A percentile compares a stretch with the other conserved stretches of the same genome.
These are phyloP conservation scores for Colletotrichum sp. DNA, from an alignment of 2,329 filamentous ascomycete species.

Conservation along the genomic window DNA sequence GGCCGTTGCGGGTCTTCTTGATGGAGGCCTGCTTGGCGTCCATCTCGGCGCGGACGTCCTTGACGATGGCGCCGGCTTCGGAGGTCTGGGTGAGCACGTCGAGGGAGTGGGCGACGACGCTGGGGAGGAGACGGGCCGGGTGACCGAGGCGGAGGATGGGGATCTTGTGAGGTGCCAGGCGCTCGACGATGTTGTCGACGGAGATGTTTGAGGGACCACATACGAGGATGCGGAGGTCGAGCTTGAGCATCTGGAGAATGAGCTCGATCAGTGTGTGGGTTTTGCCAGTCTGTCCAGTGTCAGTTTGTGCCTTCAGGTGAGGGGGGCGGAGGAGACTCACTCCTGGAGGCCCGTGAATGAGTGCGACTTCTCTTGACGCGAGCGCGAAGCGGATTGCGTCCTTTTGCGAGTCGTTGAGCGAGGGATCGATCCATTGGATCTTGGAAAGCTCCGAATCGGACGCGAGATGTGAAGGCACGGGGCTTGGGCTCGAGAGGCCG, in stretches of 20 bases:
- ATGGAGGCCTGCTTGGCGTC: constrained; percentile 89
- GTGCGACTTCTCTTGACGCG: constrained; percentile 78
- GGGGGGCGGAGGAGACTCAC: constrained; percentile 42
- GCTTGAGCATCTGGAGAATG: constrained; percentile 85
- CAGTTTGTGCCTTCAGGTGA: background rate
- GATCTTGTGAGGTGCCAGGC: constrained; percentile 82
- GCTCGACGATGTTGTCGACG: constrained; percentile 97
- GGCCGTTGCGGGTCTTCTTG: constrained; percentile 82
- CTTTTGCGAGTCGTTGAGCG: constrained; percentile 70
- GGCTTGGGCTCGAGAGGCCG: constrained; percentile 58
- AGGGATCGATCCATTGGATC: constrained; percentile 66
- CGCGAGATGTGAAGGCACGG: constrained; percentile 46
- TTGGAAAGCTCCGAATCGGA: constrained; percentile 46
- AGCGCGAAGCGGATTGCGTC: constrained; percentile 82
- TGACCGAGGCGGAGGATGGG: constrained; percentile 91
- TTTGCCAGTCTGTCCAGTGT: constrained; percentile 76
- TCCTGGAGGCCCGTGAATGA: constrained; percentile 94
- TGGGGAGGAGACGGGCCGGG: constrained; percentile 86
- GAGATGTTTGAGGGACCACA: constrained; percentile 97
- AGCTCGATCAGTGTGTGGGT: constrained; percentile 96
- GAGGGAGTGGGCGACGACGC: constrained; percentile 86
- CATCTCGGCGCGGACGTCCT: constrained; percentile 90
- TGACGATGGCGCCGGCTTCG: constrained; percentile 86
- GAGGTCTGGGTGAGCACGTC: constrained; percentile 91
- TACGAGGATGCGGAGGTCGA: constrained; percentile 79